Base-by-base conservation (phyloP, 345 rosid genomes). In the Anacardium occidentale region DNA sequence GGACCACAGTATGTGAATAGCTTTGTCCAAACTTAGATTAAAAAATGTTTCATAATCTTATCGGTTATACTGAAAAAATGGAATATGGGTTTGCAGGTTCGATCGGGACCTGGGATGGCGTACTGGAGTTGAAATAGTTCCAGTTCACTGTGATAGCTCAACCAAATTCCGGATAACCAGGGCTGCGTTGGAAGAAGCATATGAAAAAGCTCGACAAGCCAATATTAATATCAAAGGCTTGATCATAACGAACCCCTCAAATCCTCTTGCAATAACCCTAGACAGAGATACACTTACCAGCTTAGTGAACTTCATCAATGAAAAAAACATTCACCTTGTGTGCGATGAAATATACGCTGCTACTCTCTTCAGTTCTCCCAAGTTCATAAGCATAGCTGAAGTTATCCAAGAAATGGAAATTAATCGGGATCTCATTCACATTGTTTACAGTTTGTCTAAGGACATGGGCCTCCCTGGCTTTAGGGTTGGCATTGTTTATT, bases 401-500 rank as follows among this genome's bases (percentile, higher is more conserved):
- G 77, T 92, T 20, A 72, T 92, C 52, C 58, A 81, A 55, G 88
- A 88, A 0, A 64, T 80, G 68, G 85, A 83, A 4, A 60, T 75
- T 21, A 82, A 94, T 53, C 74, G 64, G 9, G 89, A 92, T 44
- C 83, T 90, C 12, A 71, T 94, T 66, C 98, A 94, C 82, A 79
- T 92, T 26, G 78, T 88, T 2, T 92, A 90, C 72, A 92, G 97
- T 74, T 81, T 94, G 66, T 94, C 98, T 10, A 94, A 94, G 79
- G 98, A 94, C 80, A 83, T 94, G 91, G 97, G 98, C 0, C 74
- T 94, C 18, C 98, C 97, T 0, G 98, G 97, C 29, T 83, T 94
- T 13, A 77, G 93, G 62, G 97, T 92, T 0, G 98, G 97, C 20
- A 85, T 91, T 2, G 81, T 92, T 25, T 94, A 90, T 62, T 94